A percentile compares a stretch with the other conserved stretches of the same genome.
Conservation (phyloP, 257 asterid species). For the Solanum megistacrolobum region DNA sequence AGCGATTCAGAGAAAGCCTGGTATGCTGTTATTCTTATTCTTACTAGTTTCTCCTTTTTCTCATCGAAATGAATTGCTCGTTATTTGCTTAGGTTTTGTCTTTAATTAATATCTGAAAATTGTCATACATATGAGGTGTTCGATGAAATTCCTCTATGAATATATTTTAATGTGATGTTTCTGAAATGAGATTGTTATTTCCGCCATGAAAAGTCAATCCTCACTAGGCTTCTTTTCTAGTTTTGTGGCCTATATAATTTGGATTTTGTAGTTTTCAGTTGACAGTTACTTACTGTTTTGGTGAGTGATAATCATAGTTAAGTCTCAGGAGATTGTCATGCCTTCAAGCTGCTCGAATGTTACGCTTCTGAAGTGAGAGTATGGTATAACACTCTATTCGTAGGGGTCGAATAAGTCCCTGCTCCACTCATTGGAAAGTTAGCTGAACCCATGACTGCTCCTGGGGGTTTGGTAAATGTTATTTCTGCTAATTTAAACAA, state of each 20-base stretch:
- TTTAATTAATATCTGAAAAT: not conserved
- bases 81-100: not conserved
- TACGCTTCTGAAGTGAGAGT: not conserved
- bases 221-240: not conserved
- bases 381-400: not conserved
- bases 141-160: not conserved
- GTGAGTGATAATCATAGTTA: not conserved
- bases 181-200: not conserved
- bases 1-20: not conserved
- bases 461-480: not conserved
- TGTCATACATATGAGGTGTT: not conserved
- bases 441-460: not conserved
- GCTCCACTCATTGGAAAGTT: not conserved
- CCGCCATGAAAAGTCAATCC: not conserved
- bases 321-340: not conserved
- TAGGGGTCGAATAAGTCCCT: not conserved
- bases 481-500: not conserved
- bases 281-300: not conserved
- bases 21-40: not conserved
- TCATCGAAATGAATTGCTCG: not conserved
- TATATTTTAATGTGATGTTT: not conserved
- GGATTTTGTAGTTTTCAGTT: not conserved
- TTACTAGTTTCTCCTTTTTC: not conserved
- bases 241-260: not conserved
- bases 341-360: not conserved